Percentiles rank a stretch among this genome's conserved stretches.
Conservation (phyloP, 306 rosid species). For the Acacia confusa region DNA sequence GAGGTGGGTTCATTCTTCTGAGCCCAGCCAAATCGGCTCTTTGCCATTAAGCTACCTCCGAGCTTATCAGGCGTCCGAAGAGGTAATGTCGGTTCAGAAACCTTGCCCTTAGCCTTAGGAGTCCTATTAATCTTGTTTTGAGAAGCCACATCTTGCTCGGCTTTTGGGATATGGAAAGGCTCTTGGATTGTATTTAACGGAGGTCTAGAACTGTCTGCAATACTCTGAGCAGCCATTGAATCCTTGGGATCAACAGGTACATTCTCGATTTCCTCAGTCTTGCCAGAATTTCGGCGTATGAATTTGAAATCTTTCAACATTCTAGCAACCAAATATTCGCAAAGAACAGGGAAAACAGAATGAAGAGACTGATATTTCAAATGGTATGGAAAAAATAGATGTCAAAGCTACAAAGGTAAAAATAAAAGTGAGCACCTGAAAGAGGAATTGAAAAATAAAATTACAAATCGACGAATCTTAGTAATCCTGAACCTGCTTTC, state of each 20-base stretch:
- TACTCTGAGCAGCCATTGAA: conserved; percentile 32
- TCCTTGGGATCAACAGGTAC: conserved; percentile 49
- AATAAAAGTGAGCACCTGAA: conserved; percentile 51
- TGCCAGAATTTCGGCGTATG: conserved; percentile 58
- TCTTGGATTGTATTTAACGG: conserved; percentile 83
- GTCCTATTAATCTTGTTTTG: conserved; percentile 60
- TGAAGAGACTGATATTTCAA: neutral
- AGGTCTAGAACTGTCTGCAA: conserved; percentile 55
- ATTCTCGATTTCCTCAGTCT: conserved; percentile 76
- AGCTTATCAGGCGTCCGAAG: conserved; percentile 84
- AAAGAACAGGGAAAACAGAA: neutral
- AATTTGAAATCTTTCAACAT: conserved; percentile 82
- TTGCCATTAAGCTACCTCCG: conserved; percentile 43
- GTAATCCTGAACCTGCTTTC: conserved; percentile 40
- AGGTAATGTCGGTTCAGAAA: conserved; percentile 53
- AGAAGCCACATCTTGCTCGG: conserved; percentile 42
- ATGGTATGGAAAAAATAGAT: neutral
- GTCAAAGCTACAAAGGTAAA: neutral
- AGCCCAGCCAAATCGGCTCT: conserved; percentile 67
- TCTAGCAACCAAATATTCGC: conserved; percentile 35
- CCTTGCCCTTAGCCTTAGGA: conserved; percentile 64
- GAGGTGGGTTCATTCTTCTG: conserved; percentile 59
- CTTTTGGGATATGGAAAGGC: conserved; percentile 35
- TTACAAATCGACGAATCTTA: conserved; percentile 41
- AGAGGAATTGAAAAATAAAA: conserved; percentile 63